These are phyloP conservation scores for Spinacia oleracea DNA, from an alignment of 179 eudicot species.

Conservation along the genomic window DNA sequence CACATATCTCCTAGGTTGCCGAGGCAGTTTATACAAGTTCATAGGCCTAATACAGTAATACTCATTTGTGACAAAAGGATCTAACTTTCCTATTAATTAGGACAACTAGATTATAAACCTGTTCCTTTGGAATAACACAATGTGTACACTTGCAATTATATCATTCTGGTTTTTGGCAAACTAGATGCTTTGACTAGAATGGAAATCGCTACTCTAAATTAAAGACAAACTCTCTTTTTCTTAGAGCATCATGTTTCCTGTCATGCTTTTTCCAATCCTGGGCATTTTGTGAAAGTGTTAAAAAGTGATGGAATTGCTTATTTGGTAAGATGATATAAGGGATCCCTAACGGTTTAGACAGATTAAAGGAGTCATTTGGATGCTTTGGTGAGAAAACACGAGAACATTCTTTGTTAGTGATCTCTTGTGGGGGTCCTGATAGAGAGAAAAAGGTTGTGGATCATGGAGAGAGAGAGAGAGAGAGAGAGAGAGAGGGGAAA, in stretches of 20 bases:
- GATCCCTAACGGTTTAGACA: not conserved
- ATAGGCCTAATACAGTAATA: not conserved
- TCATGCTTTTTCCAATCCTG: not conserved
- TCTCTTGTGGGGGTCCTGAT: not conserved
- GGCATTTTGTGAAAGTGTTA: not conserved
- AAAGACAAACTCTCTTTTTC: not conserved
- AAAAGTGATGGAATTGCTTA: not conserved
- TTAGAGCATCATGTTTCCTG: not conserved
- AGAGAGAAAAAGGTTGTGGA: not conserved
- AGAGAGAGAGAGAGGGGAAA: not conserved
- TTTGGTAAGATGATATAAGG: not conserved
- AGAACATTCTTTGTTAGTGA: not conserved
- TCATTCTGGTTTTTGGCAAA: conserved; percentile 2
- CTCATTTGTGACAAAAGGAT: not conserved
- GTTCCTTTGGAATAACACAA: not conserved
- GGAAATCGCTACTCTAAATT: not conserved
- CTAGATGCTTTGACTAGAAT: not conserved
- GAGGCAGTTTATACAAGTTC: not conserved
- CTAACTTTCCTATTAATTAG: not conserved
- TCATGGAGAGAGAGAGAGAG: not conserved
- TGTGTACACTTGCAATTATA: not conserved
- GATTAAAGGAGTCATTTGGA: not conserved
- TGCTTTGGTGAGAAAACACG: not conserved
- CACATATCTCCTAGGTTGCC: not conserved
- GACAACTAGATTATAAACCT: not conserved